phyloP scores from a whole-genome alignment of 1,284 basidiomycete genomes.

The Mycena citricolor region DNA sequence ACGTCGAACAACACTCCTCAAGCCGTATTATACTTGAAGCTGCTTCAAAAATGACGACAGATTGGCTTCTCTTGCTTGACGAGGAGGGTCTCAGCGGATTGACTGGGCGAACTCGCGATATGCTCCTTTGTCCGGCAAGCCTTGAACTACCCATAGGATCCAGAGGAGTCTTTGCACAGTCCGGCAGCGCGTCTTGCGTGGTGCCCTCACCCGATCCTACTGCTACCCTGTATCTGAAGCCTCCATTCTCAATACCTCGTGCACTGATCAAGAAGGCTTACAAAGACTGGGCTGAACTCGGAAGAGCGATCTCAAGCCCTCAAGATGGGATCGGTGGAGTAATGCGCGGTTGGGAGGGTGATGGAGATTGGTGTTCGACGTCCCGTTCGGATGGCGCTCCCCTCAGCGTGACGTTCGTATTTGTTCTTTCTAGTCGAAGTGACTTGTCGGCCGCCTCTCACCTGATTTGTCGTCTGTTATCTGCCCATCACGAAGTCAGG shows the following conservation, averaged over 20 bases:
- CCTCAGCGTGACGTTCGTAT: constrained; percentile 27
- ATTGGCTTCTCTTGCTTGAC: constrained; percentile 54
- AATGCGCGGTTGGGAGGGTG: constrained; percentile 25
- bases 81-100: constrained; percentile 38
- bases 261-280: constrained; percentile 28
- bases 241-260: constrained; percentile 53
- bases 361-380: constrained; percentile 27
- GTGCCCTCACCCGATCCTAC: constrained; percentile 29
- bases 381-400: not conserved
- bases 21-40: constrained; percentile 30
- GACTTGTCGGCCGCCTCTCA: constrained; percentile 44
- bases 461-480: constrained; percentile 46
- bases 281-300: constrained; percentile 45
- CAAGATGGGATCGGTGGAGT: constrained; percentile 33
- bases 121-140: constrained; percentile 39
- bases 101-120: constrained; percentile 30
- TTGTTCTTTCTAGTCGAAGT: constrained; percentile 37
- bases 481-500: constrained; percentile 32
- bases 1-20: not conserved
- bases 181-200: constrained; percentile 31
- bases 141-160: constrained; percentile 45
- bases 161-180: constrained; percentile 35
- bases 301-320: constrained; percentile 32
- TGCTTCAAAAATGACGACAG: constrained; percentile 39
- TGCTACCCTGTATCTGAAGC: constrained; percentile 49